Conservation (phyloP, 192 early-diverging fungal genomes). For the Pecoramyces ruminantium region DNA sequence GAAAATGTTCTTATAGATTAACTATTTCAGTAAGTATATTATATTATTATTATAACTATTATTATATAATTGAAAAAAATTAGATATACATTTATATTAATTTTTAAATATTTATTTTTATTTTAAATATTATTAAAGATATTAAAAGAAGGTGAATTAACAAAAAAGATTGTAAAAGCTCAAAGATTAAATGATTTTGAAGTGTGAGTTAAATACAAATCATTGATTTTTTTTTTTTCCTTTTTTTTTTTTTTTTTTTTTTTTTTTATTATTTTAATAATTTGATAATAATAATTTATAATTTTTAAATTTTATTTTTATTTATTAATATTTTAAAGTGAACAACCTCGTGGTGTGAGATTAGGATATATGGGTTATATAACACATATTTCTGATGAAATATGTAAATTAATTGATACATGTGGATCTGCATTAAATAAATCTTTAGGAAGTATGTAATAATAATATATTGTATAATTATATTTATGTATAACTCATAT, state of each 20-base stretch:
- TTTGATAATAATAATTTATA: background rate
- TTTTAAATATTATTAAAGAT: no score
- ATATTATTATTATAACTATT: background rate
- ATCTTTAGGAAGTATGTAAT: conserved; percentile 17
- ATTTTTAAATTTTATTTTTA: no score
- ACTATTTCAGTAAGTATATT: conserved; percentile 20
- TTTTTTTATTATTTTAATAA: background rate
- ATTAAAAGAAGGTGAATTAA: conserved; percentile 74
- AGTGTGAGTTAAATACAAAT: conserved; percentile 45
- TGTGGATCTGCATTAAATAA: conserved; percentile 22
- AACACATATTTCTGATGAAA: conserved; percentile 92
- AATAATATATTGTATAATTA: no score
- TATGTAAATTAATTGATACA: conserved; percentile 77
- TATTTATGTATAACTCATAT: no score
- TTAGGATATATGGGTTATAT: conserved; percentile 98
- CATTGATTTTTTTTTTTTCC: background rate
- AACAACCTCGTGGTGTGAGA: conserved; percentile 71
- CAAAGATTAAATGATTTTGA: conserved; percentile 69
- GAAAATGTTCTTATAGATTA: conserved; percentile 20
- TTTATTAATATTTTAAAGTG: conserved; percentile 5
- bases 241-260: background rate
- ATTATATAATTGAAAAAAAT: no score
- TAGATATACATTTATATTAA: no score
- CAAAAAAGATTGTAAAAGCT: conserved; percentile 68
- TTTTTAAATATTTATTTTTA: no score